Evolutionary conservation across 1,139 yeast genomes (phyloP).

Genomic region (Pneumocystis sp.): DNA sequence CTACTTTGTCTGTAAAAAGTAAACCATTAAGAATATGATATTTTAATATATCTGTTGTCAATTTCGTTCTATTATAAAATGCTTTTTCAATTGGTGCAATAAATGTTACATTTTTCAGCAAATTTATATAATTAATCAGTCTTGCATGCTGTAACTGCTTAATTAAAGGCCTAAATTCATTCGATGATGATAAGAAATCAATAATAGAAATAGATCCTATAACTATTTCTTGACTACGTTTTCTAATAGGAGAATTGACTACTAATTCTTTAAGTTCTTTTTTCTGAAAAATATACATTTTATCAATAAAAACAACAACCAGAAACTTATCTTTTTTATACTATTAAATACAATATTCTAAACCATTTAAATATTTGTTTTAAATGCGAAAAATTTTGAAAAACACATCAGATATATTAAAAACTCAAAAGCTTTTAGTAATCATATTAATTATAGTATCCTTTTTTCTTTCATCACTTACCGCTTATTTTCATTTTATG

Average conservation of each 20-base stretch:
- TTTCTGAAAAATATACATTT: too few relatives aligned
- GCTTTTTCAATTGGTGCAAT: constrained; percentile 1
- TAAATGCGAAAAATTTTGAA: too few relatives aligned
- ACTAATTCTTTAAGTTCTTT: not conserved
- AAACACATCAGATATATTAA: not conserved
- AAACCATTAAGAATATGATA: not conserved
- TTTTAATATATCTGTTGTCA: not conserved
- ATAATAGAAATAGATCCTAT: not conserved
- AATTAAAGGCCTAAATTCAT: not conserved
- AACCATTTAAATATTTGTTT: too few relatives aligned
- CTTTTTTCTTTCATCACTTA: too few relatives aligned
- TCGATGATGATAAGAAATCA: constrained; percentile 1
- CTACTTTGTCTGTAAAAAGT: not conserved
- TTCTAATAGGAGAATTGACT: not conserved
- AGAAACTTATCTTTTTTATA: not conserved
- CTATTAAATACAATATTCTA: not conserved
- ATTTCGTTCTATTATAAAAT: not conserved
- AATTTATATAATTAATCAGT: not conserved
- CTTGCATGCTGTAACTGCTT: not conserved
- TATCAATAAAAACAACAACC: too few relatives aligned
- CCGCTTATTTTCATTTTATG: not conserved
- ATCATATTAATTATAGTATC: too few relatives aligned
- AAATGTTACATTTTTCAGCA: not conserved
- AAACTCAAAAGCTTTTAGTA: not conserved
- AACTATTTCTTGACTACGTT: not conserved